A percentile compares a stretch with the other conserved stretches of the same genome.
Evolutionary conservation across 495 filamentous ascomycete species (phyloP).

Genomic region (Lepraria neglecta): DNA sequence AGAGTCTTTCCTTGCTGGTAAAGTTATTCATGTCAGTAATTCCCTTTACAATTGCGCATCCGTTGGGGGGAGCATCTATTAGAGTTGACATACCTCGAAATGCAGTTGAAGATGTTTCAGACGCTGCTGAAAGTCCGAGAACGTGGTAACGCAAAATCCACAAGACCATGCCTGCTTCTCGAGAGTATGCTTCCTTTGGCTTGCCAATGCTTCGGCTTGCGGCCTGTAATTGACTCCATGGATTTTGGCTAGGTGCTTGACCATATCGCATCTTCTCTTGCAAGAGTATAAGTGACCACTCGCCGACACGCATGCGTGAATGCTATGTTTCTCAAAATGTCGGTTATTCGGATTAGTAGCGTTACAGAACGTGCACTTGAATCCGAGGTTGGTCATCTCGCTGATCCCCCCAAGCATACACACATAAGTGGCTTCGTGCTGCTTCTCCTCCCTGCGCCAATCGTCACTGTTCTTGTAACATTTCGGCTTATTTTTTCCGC

Average conservation of each 20-base stretch:
- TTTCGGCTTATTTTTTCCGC: neutral
- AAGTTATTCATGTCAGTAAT: too few relatives aligned
- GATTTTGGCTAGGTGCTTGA: neutral
- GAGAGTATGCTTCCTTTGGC: neutral
- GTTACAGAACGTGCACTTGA: neutral
- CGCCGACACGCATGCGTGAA: neutral
- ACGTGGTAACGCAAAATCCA: neutral
- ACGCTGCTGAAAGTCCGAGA: neutral
- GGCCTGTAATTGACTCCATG: neutral
- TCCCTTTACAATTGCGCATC: too few relatives aligned
- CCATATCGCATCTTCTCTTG: conserved; percentile 6
- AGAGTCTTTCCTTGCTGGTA: neutral
- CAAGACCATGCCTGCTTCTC: neutral
- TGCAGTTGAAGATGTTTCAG: conserved; percentile 2
- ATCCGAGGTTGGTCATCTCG: neutral
- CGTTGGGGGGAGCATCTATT: too few relatives aligned
- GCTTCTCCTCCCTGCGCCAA: neutral
- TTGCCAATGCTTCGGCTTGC: neutral
- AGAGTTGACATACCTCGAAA: neutral
- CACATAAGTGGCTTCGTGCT: neutral
- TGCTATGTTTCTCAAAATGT: neutral
- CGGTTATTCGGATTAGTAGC: neutral
- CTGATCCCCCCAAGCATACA: neutral
- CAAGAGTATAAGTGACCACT: neutral
- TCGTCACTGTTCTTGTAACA: neutral